Percentiles rank a stretch among this genome's conserved stretches.
phyloP scores from a whole-genome alignment of 2,329 filamentous ascomycete genomes.

The Pyricularia pennisetigena region DNA sequence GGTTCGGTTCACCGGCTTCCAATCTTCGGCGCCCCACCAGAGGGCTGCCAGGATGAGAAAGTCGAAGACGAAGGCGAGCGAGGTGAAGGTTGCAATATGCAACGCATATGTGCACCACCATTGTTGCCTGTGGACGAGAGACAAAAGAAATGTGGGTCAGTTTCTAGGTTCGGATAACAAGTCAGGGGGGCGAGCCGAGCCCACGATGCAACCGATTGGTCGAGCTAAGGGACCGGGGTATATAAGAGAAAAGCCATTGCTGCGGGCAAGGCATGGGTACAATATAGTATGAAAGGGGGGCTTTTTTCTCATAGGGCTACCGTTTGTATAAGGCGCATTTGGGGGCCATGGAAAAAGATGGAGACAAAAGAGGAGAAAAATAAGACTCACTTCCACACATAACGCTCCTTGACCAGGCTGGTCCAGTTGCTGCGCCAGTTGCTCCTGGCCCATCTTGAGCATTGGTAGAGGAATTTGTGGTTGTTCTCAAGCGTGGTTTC shows the following conservation, averaged over 20 bases:
- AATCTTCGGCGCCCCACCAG: constrained; percentile 56
- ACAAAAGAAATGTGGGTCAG: not conserved
- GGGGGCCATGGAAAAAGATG: not conserved
- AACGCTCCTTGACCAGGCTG: constrained; percentile 72
- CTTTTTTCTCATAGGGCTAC: not conserved
- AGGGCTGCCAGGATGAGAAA: constrained; percentile 60
- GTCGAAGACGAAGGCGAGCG: constrained; percentile 73
- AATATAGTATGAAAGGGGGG: not conserved
- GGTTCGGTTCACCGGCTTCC: constrained; percentile 41
- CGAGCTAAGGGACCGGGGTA: not conserved
- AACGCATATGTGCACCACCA: constrained; percentile 91
- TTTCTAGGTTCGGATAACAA: not conserved
- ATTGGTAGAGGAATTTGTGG: constrained; percentile 84
- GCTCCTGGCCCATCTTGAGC: constrained; percentile 88
- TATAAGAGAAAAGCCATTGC: not conserved
- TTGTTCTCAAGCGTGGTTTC: constrained; percentile 89
- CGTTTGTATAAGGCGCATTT: not conserved
- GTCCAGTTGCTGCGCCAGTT: constrained; percentile 97
- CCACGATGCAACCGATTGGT: not conserved
- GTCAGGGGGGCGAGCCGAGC: not conserved
- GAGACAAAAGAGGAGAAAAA: not conserved
- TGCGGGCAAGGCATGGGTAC: not conserved
- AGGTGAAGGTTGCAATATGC: constrained; percentile 85
- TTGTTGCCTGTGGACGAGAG: constrained; percentile 55
- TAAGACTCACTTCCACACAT: constrained; percentile 73